These are phyloP conservation scores for Clonostachys byssicola DNA, from an alignment of 2,329 filamentous ascomycete genomes.

Conservation along the genomic window DNA sequence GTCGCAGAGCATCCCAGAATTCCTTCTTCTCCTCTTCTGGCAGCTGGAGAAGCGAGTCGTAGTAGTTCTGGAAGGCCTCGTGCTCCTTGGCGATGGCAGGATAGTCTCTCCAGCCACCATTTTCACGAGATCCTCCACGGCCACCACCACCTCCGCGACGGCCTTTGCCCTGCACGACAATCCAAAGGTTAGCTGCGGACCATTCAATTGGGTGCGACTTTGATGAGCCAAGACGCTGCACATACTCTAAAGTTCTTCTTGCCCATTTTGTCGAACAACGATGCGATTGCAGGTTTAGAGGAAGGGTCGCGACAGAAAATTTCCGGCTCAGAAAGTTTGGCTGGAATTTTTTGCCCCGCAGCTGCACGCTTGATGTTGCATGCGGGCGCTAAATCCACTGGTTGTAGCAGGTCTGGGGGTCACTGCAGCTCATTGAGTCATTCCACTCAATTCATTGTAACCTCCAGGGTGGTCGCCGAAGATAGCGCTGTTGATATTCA, in stretches of 20 bases:
- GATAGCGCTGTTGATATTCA: no score
- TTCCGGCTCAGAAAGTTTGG: not conserved
- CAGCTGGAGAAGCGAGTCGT: constrained; percentile 73
- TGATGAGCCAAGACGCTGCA: not conserved
- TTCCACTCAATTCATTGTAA: no score
- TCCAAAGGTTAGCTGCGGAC: no score
- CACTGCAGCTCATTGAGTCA: no score
- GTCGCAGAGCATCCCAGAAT: constrained; percentile 81
- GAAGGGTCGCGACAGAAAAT: no score
- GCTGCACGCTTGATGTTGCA: no score
- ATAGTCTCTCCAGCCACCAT: constrained; percentile 25
- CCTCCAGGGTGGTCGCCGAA: no score
- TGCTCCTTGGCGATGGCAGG: constrained; percentile 66
- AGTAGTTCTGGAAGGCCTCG: constrained; percentile 80
- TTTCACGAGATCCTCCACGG: constrained; percentile 9
- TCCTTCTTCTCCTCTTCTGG: constrained; percentile 71
- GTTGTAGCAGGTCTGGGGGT: no score
- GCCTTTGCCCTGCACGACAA: constrained; percentile 22
- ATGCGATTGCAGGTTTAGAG: no score
- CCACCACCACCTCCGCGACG: constrained; percentile 25
- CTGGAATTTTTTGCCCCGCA: no score
- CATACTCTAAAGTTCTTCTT: constrained; percentile 29
- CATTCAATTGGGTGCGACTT: constrained; percentile 6
- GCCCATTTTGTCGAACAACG: constrained; percentile 17
- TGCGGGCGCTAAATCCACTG: no score